Conservation (phyloP, 768 basidiomycete species). For the Ramaria sp. region DNA sequence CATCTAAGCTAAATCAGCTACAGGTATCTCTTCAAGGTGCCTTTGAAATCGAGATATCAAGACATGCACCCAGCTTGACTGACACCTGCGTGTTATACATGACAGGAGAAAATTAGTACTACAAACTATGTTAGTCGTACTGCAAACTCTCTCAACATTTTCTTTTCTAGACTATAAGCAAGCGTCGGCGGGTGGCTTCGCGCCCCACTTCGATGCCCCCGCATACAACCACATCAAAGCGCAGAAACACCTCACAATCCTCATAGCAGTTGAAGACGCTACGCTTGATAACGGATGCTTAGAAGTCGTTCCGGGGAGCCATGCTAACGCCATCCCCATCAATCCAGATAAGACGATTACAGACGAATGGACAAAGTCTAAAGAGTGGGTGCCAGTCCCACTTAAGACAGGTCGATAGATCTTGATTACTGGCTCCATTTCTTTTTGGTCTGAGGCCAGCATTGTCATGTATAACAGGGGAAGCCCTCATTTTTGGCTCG, state of each 20-base stretch:
- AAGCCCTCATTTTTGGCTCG: slow-evolving; percentile 13
- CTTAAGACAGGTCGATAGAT: slow-evolving; percentile 10
- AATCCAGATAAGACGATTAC: slow-evolving; percentile 10
- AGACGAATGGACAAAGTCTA: not conserved
- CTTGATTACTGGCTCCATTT: no score
- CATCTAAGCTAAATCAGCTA: not conserved
- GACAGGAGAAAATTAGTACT: no score
- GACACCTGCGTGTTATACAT: no score
- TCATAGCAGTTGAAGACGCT: slow-evolving; percentile 13
- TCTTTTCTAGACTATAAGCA: slow-evolving; percentile 13
- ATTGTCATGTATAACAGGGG: slow-evolving; percentile 7
- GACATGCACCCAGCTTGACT: no score
- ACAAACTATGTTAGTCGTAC: no score
- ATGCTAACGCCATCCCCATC: slow-evolving; percentile 10
- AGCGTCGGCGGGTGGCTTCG: slow-evolving; percentile 14
- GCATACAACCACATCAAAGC: slow-evolving; percentile 15
- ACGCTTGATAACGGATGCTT: slow-evolving; percentile 14
- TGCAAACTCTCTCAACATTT: not conserved
- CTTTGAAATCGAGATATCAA: not conserved
- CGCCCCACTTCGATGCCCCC: slow-evolving; percentile 14
- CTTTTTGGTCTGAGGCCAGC: no score
- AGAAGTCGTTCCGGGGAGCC: slow-evolving; percentile 14
- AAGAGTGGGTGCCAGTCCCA: slow-evolving; percentile 5
- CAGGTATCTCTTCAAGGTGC: not conserved
- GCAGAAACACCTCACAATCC: slow-evolving; percentile 7